phyloP scores from a whole-genome alignment of 129 eudicot genomes.

The Flaveria trinervia region DNA sequence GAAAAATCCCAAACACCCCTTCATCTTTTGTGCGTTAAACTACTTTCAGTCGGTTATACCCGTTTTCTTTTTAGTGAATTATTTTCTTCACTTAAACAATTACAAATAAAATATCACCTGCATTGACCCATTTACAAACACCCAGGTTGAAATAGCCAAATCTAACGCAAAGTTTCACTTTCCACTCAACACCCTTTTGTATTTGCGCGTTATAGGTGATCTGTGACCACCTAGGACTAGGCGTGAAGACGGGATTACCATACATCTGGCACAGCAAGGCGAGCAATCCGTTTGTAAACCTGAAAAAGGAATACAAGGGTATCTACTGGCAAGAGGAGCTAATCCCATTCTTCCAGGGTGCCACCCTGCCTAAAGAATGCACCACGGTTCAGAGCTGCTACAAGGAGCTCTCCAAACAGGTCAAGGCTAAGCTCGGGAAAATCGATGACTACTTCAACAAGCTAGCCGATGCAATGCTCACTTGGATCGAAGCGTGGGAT shows the following conservation, averaged over 20 bases:
- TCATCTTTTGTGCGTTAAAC: neutral
- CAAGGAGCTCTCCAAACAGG: constrained; percentile 12
- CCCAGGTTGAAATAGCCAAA: neutral
- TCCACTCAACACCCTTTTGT: constrained; percentile 4
- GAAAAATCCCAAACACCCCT: neutral
- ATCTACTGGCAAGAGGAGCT: constrained; percentile 14
- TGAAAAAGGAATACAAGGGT: constrained; percentile 13
- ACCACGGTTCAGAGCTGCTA: constrained; percentile 18
- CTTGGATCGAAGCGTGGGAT: constrained; percentile 12
- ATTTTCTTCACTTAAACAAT: no score
- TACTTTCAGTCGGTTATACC: neutral
- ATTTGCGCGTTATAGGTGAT: neutral
- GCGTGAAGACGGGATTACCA: constrained; percentile 12
- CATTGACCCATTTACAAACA: neutral
- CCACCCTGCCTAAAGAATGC: constrained; percentile 7
- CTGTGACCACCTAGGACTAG: constrained; percentile 18
- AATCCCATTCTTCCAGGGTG: constrained; percentile 9
- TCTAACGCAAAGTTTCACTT: neutral
- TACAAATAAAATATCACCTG: neutral
- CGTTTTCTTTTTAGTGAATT: neutral
- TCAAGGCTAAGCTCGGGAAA: constrained; percentile 15
- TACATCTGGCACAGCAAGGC: constrained; percentile 16
- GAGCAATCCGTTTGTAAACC: constrained; percentile 7
- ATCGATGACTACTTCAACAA: constrained; percentile 7
- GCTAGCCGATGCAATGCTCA: constrained; percentile 15